Evolutionary conservation across 2,329 filamentous ascomycete genomes (phyloP).

Genomic region (Colletotrichum eremochloae): DNA sequence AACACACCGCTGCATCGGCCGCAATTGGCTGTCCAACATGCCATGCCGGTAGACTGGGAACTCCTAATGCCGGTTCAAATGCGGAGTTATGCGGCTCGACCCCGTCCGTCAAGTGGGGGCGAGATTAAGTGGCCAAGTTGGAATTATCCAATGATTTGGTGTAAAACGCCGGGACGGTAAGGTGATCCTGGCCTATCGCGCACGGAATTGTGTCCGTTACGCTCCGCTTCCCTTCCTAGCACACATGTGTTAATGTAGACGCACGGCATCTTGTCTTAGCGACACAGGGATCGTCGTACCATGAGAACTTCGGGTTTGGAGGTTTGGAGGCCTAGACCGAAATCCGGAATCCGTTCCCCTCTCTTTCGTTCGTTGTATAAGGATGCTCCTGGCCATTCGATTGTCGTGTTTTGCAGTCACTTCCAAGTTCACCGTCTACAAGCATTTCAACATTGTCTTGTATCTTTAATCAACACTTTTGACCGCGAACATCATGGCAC

Average conservation of each 20-base stretch:
- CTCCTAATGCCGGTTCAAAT: not conserved
- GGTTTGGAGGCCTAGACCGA: not conserved
- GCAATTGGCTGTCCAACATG: not conserved
- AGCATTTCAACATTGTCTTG: not conserved
- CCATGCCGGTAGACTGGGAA: not conserved
- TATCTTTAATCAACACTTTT: not conserved
- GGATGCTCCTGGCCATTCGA: not conserved
- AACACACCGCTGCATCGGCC: not conserved
- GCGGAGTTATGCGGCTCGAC: not conserved
- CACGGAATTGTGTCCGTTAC: not conserved
- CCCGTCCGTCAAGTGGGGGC: not conserved
- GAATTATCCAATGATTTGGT: not conserved
- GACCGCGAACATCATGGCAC: not conserved
- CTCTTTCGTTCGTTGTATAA: not conserved
- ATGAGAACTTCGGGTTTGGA: not conserved
- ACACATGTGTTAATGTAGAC: not conserved
- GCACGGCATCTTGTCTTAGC: not conserved
- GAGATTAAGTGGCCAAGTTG: not conserved
- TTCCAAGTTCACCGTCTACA: not conserved
- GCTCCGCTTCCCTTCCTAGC: not conserved
- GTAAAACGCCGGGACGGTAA: not conserved
- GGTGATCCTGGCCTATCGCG: not conserved
- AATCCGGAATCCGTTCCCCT: not conserved
- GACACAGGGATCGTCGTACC: not conserved
- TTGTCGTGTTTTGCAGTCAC: no score